Base-by-base conservation (phyloP, 106 monocot genomes). In the Allium sativum region DNA sequence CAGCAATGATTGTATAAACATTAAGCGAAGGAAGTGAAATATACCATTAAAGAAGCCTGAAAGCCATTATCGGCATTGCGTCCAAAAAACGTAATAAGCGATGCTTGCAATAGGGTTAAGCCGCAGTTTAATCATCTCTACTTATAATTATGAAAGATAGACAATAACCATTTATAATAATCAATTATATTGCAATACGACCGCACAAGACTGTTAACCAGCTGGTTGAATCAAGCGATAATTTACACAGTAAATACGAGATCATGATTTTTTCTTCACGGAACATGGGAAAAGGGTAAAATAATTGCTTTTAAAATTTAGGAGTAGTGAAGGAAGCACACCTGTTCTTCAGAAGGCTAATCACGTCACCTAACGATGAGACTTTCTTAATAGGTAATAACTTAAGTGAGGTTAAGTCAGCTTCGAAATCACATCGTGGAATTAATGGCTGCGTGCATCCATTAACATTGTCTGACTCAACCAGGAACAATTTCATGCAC, bases 401-500 rank as follows among this genome's bases (percentile, higher is more conserved):
- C 48, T 70, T 70, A 22, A 69, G 60, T 3, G 64, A 64, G 3
- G 62, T 60, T 11, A 73, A 65, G 1, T 78, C 65, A 7, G 42
- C 62, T 12, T 74, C 68, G 15, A 64, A 43, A 13, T 50, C 10
- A n/a, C 74, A 43, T 47, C 45, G 2, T 16, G 69, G 58, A 42
- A 58, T 72, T 40, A 86, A 72, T 21, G 71, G 83, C 3, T n/a
- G 66, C 7, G 52, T 64, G 18, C 69, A 56, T 31, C 79, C 82
- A 11, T 78, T 73, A 8, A 65, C 75, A 13, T 48, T 14, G 31
- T 68, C 55, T 7, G 78, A 76, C 41, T 98, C 96, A 3, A 15
- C 61, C 1, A 99, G 70, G 70, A 92, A 92, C 17, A 72, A 59
- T 56, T 75, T 78, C 80, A 99, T 84, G 74, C 92, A 92, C 1